Evolutionary conservation across 352 stramenopile species (phyloP).

Genomic region (Globisporangium nunn): DNA sequence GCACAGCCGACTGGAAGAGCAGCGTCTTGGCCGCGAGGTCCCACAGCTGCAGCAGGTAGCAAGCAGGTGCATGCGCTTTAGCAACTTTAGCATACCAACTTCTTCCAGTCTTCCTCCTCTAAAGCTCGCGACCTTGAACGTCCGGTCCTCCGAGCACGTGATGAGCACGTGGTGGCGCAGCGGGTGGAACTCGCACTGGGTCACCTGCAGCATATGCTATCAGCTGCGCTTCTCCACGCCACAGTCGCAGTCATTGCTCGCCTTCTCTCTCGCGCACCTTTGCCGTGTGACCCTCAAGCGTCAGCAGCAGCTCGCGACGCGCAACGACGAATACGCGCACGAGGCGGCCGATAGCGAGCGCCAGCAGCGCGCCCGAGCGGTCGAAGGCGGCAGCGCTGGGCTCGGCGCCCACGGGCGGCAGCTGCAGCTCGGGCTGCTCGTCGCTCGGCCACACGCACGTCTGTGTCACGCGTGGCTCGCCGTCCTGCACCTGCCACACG

Average conservation of each 20-base stretch:
- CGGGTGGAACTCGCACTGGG: slow-evolving; percentile 65
- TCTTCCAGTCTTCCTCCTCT: not conserved
- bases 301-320: slow-evolving; percentile 43
- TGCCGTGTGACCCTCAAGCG: slow-evolving; percentile 63
- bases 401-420: slow-evolving; percentile 17
- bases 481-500: slow-evolving; percentile 45
- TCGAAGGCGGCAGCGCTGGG: slow-evolving; percentile 57
- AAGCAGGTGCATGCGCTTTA: not conserved
- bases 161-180: slow-evolving; percentile 58
- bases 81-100: too few relatives aligned
- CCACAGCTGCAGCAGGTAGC: slow-evolving; percentile 18
- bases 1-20: slow-evolving; percentile 69
- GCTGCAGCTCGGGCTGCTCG: not conserved
- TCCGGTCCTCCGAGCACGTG: slow-evolving; percentile 75
- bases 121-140: slow-evolving; percentile 52
- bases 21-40: slow-evolving; percentile 50
- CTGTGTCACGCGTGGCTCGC: slow-evolving; percentile 19
- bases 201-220: slow-evolving; percentile 30
- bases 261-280: slow-evolving; percentile 19
- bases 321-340: slow-evolving; percentile 57
- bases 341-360: slow-evolving; percentile 35
- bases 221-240: not conserved
- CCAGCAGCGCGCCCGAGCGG: slow-evolving; percentile 48
- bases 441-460: slow-evolving; percentile 28
- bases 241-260: not conserved